phyloP scores from a whole-genome alignment of 1,139 yeast genomes.

The Chernovozyma sophiae-reginae region DNA sequence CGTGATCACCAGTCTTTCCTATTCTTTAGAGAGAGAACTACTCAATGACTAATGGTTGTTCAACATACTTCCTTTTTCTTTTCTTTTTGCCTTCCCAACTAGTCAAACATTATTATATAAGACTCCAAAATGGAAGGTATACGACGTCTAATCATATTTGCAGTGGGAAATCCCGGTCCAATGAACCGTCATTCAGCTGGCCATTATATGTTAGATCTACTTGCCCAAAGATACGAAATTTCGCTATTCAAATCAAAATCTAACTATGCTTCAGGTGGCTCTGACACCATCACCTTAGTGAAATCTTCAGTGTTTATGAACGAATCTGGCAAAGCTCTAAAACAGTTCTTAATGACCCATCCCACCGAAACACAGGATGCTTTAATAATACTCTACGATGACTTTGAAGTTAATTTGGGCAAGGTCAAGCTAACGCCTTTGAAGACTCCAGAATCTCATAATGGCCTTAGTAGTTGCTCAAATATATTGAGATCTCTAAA shows the following conservation, averaged over 20 bases:
- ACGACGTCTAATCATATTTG: conserved; percentile 24
- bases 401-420: conserved; percentile 33
- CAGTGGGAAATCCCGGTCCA: conserved; percentile 44
- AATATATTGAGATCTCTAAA: conserved; percentile 18
- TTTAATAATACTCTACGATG: conserved; percentile 34
- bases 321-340: conserved; percentile 32
- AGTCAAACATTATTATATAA: too few species aligned
- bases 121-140: conserved; percentile 1
- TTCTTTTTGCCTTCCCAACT: too few species aligned
- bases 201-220: conserved; percentile 28
- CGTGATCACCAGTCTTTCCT: too few species aligned
- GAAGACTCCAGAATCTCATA: conserved; percentile 39
- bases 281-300: conserved; percentile 3
- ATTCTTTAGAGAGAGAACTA: too few species aligned
- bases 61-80: too few species aligned
- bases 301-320: conserved; percentile 41
- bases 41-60: too few species aligned
- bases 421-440: conserved; percentile 24
- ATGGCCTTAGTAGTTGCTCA: conserved; percentile 23
- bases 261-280: not conserved
- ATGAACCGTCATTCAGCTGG: conserved; percentile 39
- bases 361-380: conserved; percentile 1
- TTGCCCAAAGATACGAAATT: conserved; percentile 20
- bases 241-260: not conserved
- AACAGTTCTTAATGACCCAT: conserved; percentile 17